phyloP scores from a whole-genome alignment of 305 asterid species.

The Coffea humblotiana region DNA sequence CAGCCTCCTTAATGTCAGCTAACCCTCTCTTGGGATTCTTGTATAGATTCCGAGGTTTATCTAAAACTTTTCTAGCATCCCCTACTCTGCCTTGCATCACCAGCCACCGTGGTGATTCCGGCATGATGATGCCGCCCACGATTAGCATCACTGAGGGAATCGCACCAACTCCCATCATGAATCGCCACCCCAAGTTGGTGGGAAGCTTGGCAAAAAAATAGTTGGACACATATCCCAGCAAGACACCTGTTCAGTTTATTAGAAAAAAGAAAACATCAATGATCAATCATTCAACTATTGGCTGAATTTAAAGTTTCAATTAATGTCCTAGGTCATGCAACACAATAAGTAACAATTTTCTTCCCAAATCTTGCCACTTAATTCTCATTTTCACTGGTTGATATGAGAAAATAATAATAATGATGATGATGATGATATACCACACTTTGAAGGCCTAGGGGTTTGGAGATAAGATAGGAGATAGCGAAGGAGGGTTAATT shows the following conservation, averaged over 20 bases:
- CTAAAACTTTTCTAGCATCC: constrained; percentile 27
- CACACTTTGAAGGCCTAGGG: too few species aligned
- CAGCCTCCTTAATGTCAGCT: constrained; percentile 31
- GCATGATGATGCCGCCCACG: constrained; percentile 29
- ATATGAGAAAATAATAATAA: too few species aligned
- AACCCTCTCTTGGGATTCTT: constrained; percentile 27
- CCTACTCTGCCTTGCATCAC: constrained; percentile 36
- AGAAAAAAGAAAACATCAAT: not conserved
- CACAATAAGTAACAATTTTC: too few species aligned
- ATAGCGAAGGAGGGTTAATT: too few species aligned
- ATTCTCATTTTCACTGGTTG: too few species aligned
- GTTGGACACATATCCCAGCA: constrained; percentile 31
- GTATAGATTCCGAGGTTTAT: constrained; percentile 31
- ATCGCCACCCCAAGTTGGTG: constrained; percentile 29
- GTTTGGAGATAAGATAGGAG: too few species aligned
- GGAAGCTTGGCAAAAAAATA: constrained; percentile 26
- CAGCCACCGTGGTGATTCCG: constrained; percentile 43
- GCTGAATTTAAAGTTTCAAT: too few species aligned
- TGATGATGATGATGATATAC: too few species aligned
- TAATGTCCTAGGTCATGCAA: too few species aligned
- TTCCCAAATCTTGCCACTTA: too few species aligned
- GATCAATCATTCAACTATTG: not conserved
- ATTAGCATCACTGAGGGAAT: constrained; percentile 26
- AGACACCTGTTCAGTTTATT: constrained; percentile 20
- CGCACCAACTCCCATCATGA: constrained; percentile 37